Percentiles rank a stretch among this genome's conserved stretches.
Conservation (phyloP, 805 yeast species). For the Myxozyma sirexii region DNA sequence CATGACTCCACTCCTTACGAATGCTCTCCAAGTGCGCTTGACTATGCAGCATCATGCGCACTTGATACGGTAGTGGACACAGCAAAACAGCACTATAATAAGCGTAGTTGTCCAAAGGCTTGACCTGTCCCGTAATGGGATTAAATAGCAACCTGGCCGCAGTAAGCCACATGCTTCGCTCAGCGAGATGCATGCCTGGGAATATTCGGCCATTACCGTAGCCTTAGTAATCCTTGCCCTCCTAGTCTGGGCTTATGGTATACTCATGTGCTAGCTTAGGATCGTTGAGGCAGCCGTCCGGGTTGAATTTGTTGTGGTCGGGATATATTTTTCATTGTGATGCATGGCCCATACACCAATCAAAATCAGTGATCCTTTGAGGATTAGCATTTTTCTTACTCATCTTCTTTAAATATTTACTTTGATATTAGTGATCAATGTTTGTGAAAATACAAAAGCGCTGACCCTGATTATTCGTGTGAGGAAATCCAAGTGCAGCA, state of each 20-base stretch:
- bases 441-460: too few relatives aligned
- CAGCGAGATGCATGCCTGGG: constrained; percentile 1
- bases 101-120: not conserved
- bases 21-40: not conserved
- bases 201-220: not conserved
- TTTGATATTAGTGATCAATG: too few relatives aligned
- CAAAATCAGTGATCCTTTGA: not conserved
- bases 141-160: not conserved
- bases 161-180: not conserved
- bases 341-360: not conserved
- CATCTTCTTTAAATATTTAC: not conserved
- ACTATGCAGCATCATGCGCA: not conserved
- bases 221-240: not conserved
- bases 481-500: not conserved
- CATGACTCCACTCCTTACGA: not conserved
- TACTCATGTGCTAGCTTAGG: not conserved
- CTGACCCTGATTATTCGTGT: not conserved
- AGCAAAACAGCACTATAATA: not conserved
- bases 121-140: not conserved
- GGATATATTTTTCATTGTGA: not conserved
- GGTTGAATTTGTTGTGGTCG: not conserved
- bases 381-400: not conserved
- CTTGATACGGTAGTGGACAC: not conserved
- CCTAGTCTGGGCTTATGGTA: not conserved
- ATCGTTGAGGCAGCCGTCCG: not conserved